phyloP scores from a whole-genome alignment of 306 rosid species.

The Lotus japonicus region DNA sequence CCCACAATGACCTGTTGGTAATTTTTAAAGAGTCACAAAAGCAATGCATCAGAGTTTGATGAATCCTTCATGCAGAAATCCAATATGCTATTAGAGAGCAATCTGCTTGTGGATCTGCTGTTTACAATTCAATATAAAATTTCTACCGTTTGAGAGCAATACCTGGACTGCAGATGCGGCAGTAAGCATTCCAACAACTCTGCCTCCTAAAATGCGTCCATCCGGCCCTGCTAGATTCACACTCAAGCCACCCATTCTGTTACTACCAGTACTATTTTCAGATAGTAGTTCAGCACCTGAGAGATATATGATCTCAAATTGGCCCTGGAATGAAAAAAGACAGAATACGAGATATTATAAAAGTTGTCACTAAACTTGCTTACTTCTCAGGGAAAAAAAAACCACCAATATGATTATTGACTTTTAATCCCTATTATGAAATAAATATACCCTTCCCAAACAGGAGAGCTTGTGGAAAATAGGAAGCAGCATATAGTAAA shows the following conservation, averaged over 20 bases:
- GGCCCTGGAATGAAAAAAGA: constrained; percentile 50
- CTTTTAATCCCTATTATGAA: neutral
- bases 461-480: neutral
- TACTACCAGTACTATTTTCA: constrained; percentile 37
- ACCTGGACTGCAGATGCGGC: constrained; percentile 80
- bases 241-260: constrained; percentile 40
- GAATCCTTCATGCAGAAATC: neutral
- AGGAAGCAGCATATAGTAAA: neutral
- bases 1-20: constrained; percentile 63
- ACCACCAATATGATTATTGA: neutral
- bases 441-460: neutral
- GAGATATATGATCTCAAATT: constrained; percentile 61
- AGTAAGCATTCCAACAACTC: constrained; percentile 57
- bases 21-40: constrained; percentile 9
- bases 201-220: constrained; percentile 70
- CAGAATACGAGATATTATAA: neutral
- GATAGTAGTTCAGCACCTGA: constrained; percentile 41
- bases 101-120: too few species aligned
- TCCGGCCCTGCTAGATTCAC: constrained; percentile 54
- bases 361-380: neutral
- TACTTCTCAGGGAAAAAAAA: neutral
- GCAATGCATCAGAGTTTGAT: neutral
- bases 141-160: too few species aligned
- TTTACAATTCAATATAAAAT: too few species aligned
- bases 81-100: neutral